These are phyloP conservation scores for Magnusiomyces suaveolens DNA, from an alignment of 1,139 yeast genomes.

Conservation along the genomic window DNA sequence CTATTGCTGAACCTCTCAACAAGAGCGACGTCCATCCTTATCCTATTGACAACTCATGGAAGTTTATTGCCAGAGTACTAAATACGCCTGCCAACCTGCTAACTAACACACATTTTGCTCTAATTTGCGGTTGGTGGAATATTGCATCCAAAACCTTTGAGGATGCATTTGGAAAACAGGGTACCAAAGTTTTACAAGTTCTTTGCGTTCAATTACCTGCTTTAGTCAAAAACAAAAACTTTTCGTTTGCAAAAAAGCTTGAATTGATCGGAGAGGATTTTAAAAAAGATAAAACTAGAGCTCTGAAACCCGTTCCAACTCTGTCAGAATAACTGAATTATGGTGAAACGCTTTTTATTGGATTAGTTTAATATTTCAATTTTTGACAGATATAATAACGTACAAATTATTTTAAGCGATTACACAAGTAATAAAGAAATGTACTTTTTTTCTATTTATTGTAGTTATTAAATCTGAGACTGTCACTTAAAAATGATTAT, in stretches of 20 bases:
- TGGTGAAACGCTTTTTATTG: too few species aligned
- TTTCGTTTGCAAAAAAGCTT: constrained; percentile 71
- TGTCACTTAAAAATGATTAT: too few species aligned
- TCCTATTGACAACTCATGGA: constrained; percentile 54
- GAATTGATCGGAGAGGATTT: constrained; percentile 68
- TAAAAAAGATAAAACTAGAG: neutral
- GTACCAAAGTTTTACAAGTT: constrained; percentile 45
- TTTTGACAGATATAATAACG: too few species aligned
- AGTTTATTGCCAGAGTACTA: constrained; percentile 55
- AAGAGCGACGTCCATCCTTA: constrained; percentile 38
- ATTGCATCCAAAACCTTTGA: constrained; percentile 53
- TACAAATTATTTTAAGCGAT: too few species aligned
- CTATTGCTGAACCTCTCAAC: constrained; percentile 28
- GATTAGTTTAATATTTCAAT: too few species aligned
- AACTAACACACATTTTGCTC: constrained; percentile 60
- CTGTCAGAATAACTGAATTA: neutral
- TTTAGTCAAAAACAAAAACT: constrained; percentile 41
- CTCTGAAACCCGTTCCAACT: neutral
- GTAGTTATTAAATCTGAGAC: too few species aligned
- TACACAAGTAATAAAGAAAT: too few species aligned
- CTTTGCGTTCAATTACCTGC: constrained; percentile 44
- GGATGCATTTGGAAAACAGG: constrained; percentile 59
- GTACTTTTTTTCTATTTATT: too few species aligned
- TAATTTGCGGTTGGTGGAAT: constrained; percentile 89
- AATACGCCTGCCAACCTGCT: constrained; percentile 36